Conservation (phyloP, 1,284 basidiomycete species). For the Meira nashicola region DNA sequence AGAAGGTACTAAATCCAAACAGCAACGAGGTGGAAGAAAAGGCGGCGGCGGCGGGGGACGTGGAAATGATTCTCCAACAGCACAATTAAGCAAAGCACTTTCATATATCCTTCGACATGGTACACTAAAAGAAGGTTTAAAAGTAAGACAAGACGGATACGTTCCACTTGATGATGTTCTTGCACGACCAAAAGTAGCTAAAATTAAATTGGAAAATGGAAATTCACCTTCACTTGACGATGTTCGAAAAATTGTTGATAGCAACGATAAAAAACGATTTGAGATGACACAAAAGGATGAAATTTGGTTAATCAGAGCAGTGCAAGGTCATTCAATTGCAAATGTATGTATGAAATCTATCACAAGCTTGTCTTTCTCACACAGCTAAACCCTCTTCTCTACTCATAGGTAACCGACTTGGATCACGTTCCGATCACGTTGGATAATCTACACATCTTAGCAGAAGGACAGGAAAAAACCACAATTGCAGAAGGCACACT, state of each 20-base stretch:
- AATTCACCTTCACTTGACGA: conserved; percentile 25
- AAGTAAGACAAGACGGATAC: conserved; percentile 74
- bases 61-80: conserved; percentile 15
- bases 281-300: conserved; percentile 21
- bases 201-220: conserved; percentile 31
- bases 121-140: conserved; percentile 67
- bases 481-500: conserved; percentile 6
- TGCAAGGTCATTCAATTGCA: conserved; percentile 81
- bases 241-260: conserved; percentile 25
- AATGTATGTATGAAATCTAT: conserved; percentile 57
- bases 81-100: conserved; percentile 68
- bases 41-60: neutral
- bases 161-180: conserved; percentile 63
- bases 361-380: neutral
- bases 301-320: conserved; percentile 71
- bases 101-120: conserved; percentile 81
- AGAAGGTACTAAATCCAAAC: neutral
- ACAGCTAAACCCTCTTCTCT: neutral
- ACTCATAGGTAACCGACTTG: conserved; percentile 20
- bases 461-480: conserved; percentile 1
- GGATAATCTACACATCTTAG: conserved; percentile 25
- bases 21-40: neutral
- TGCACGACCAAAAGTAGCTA: conserved; percentile 30
- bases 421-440: conserved; percentile 22
- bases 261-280: conserved; percentile 48